A percentile compares a stretch with the other conserved stretches of the same genome.
Evolutionary conservation across 345 rosid genomes (phyloP).

Genomic region (Microthlaspi erraticum): DNA sequence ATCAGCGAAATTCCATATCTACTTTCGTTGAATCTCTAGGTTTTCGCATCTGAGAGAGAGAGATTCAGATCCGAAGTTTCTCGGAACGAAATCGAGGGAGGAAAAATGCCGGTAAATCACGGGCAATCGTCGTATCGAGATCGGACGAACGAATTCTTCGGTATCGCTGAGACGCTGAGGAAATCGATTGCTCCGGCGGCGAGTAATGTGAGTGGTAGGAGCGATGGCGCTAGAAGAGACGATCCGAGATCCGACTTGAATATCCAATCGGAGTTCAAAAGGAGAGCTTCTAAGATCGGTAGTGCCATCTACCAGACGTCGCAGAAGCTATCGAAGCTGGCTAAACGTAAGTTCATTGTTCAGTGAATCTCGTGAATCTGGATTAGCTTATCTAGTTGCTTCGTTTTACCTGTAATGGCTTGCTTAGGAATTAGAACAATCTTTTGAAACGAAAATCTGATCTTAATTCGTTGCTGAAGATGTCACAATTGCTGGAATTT

Average conservation of each 20-base stretch:
- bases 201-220: constrained; percentile 39
- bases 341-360: constrained; percentile 63
- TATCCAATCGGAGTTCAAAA: constrained; percentile 68
- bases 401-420: background rate
- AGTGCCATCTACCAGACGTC: constrained; percentile 78
- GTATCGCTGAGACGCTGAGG: constrained; percentile 60
- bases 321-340: constrained; percentile 77
- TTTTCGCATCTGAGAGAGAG: constrained; percentile 11
- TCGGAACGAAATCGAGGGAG: constrained; percentile 11
- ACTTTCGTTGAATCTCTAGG: background rate
- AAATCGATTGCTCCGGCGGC: constrained; percentile 51
- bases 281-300: constrained; percentile 65
- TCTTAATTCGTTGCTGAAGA: constrained; percentile 15
- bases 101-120: constrained; percentile 46
- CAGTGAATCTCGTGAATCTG: constrained; percentile 29
- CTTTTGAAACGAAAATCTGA: constrained; percentile 9
- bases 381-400: background rate
- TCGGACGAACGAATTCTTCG: constrained; percentile 68
- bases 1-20: constrained; percentile 18
- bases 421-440: constrained; percentile 15
- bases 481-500: background rate
- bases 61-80: constrained; percentile 40
- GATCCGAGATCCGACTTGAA: constrained; percentile 57
- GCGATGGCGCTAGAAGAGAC: constrained; percentile 43
- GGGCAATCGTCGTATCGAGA: constrained; percentile 70